phyloP scores from a whole-genome alignment of 306 rosid genomes.

The Quercus ilex region DNA sequence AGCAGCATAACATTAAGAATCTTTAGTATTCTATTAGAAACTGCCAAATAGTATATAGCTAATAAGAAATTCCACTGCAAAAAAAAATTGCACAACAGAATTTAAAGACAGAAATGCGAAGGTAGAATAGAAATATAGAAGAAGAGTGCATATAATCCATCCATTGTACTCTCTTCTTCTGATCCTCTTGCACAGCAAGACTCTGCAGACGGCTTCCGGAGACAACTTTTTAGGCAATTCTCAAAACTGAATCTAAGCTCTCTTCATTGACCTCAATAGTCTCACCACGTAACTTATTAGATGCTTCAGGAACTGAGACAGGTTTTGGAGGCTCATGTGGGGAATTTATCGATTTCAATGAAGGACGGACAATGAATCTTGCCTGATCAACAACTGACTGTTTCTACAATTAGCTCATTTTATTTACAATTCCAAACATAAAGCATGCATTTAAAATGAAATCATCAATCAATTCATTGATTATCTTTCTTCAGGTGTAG shows the following conservation, averaged over 20 bases:
- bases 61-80: neutral
- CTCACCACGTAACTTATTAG: slow-evolving; percentile 26
- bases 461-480: too few species aligned
- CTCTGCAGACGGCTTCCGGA: slow-evolving; percentile 25
- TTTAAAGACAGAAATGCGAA: neutral
- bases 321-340: slow-evolving; percentile 33
- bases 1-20: neutral
- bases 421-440: too few species aligned
- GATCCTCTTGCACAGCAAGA: slow-evolving; percentile 6
- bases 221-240: slow-evolving; percentile 28
- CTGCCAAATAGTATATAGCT: neutral
- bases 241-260: slow-evolving; percentile 7
- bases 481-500: too few species aligned
- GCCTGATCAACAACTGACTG: too few species aligned
- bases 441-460: too few species aligned
- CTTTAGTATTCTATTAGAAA: neutral
- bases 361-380: too few species aligned
- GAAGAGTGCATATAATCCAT: slow-evolving; percentile 29
- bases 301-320: slow-evolving; percentile 23
- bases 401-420: too few species aligned
- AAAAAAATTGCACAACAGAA: neutral
- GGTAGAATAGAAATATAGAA: neutral
- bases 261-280: slow-evolving; percentile 34
- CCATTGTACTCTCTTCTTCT: slow-evolving; percentile 47
- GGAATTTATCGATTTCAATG: slow-evolving; percentile 33